Percentiles rank a stretch among this genome's conserved stretches.
Conservation (phyloP, 306 rosid species). For the Cyclanthera cordifolia region DNA sequence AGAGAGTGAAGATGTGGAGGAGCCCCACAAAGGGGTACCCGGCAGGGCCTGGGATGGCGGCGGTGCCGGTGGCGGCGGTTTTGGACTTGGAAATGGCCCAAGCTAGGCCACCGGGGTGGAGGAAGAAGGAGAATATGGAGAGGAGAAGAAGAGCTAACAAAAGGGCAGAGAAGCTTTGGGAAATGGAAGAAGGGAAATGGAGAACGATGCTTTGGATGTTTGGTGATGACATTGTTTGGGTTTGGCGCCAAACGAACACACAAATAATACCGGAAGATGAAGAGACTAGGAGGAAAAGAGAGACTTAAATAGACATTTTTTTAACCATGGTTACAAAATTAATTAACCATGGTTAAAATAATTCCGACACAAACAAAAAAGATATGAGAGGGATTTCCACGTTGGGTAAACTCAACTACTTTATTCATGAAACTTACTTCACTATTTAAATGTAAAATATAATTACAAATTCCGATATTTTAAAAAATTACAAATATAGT, state of each 20-base stretch:
- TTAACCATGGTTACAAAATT: not conserved
- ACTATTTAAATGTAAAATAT: no score
- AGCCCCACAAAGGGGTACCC: conserved; percentile 18
- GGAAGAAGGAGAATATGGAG: conserved; percentile 12
- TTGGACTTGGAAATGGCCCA: conserved; percentile 26
- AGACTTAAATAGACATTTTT: not conserved
- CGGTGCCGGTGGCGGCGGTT: not conserved
- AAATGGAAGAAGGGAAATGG: not conserved
- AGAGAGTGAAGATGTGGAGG: not conserved
- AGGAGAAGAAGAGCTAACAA: not conserved
- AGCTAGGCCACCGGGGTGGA: conserved; percentile 23
- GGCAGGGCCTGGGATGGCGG: conserved; percentile 18
- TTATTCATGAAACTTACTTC: no score
- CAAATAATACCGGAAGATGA: not conserved
- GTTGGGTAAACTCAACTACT: no score
- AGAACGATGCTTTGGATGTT: not conserved
- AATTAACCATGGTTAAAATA: not conserved
- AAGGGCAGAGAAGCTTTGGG: conserved; percentile 3
- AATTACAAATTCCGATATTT: no score
- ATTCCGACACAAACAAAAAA: no score
- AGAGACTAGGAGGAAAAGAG: not conserved
- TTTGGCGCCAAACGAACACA: not conserved
- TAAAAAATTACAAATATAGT: no score
- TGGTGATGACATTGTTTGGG: not conserved
- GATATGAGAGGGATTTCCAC: not conserved